Evolutionary conservation across 2,329 filamentous ascomycete species (phyloP).

Genomic region (Sordariomycetes sp.): DNA sequence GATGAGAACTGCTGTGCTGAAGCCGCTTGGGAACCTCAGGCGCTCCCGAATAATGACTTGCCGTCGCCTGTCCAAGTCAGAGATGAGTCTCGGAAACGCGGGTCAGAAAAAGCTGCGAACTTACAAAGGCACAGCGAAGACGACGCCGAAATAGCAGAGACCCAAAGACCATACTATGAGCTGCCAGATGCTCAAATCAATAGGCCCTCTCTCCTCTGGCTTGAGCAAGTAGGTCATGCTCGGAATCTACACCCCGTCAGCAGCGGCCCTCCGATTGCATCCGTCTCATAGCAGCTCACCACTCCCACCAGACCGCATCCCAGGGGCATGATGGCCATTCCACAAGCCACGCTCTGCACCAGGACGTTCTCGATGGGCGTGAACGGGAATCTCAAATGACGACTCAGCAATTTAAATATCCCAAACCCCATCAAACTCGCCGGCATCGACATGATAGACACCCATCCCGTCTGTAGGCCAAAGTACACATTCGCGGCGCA

Average conservation of each 20-base stretch:
- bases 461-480: conserved; percentile 74
- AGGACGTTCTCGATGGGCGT: conserved; percentile 94
- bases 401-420: conserved; percentile 73
- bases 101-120: too few relatives aligned
- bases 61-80: conserved; percentile 41
- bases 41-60: conserved; percentile 92
- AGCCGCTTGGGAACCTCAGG: conserved; percentile 89
- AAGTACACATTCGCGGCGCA: conserved; percentile 99
- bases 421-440: conserved; percentile 90
- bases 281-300: conserved; percentile 23
- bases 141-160: conserved; percentile 91
- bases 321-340: conserved; percentile 92
- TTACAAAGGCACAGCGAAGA: conserved; percentile 84
- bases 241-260: conserved; percentile 47
- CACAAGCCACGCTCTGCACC: conserved; percentile 90
- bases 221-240: conserved; percentile 81
- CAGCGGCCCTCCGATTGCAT: background rate
- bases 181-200: conserved; percentile 64
- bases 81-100: too few relatives aligned
- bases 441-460: conserved; percentile 91
- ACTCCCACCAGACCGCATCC: conserved; percentile 95
- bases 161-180: conserved; percentile 86
- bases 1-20: conserved; percentile 90
- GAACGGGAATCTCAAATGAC: conserved; percentile 70
- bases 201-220: conserved; percentile 67